Evolutionary conservation across 805 yeast genomes (phyloP).

Genomic region (Tetrapisispora taiwanensis): DNA sequence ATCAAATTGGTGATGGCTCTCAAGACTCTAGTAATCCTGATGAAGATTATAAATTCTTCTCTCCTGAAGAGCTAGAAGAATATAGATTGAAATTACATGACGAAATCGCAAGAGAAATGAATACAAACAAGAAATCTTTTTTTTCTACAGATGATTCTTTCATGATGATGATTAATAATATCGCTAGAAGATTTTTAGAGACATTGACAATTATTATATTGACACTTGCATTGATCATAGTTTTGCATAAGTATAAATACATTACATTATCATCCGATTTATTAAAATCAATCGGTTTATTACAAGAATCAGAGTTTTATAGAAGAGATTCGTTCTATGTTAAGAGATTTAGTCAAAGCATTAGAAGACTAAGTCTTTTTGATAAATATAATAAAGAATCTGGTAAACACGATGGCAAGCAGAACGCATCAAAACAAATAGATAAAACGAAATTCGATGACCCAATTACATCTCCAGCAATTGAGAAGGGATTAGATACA

Average conservation of each 20-base stretch:
- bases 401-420: neutral
- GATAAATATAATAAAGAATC: neutral
- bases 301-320: slow-evolving; percentile 15
- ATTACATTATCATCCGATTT: slow-evolving; percentile 27
- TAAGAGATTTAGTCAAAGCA: neutral
- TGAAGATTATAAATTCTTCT: slow-evolving; percentile 14
- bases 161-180: slow-evolving; percentile 17
- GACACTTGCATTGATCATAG: slow-evolving; percentile 16
- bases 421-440: neutral
- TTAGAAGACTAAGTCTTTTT: slow-evolving; percentile 1
- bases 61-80: slow-evolving; percentile 20
- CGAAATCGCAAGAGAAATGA: slow-evolving; percentile 18
- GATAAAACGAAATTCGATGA: neutral
- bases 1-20: neutral
- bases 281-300: slow-evolving; percentile 28
- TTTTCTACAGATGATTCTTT: slow-evolving; percentile 7
- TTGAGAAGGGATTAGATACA: neutral
- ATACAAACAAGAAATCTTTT: slow-evolving; percentile 2
- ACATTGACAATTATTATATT: slow-evolving; percentile 31
- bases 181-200: slow-evolving; percentile 27
- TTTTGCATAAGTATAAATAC: slow-evolving; percentile 24
- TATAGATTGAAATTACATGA: slow-evolving; percentile 20
- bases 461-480: neutral
- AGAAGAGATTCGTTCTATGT: slow-evolving; percentile 1
- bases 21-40: slow-evolving; percentile 8